Conservation (phyloP, 2,329 filamentous ascomycete species). For the Pyrenophora teres region DNA sequence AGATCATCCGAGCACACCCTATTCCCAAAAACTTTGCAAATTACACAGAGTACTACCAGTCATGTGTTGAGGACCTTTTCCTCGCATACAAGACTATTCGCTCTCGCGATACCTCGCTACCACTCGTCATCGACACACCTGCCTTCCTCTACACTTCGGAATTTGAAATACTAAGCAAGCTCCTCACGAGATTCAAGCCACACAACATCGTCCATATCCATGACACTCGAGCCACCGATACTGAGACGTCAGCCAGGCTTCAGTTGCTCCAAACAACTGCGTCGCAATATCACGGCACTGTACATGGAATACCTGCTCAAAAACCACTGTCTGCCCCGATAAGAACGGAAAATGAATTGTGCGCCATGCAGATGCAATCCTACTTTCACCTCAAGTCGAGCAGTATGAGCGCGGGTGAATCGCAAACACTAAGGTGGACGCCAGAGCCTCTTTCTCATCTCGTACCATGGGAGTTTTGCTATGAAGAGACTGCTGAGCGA, state of each 20-base stretch:
- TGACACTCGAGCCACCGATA: constrained; percentile 45
- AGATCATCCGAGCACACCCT: constrained; percentile 66
- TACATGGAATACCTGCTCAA: constrained; percentile 62
- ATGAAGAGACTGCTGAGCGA: constrained; percentile 56
- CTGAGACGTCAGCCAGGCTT: constrained; percentile 64
- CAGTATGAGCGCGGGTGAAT: constrained; percentile 12
- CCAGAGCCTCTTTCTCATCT: constrained; percentile 60
- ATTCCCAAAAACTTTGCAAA: constrained; percentile 68
- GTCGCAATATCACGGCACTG: constrained; percentile 37
- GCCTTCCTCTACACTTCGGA: constrained; percentile 76
- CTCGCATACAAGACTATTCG: constrained; percentile 59
- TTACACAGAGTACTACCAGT: constrained; percentile 69
- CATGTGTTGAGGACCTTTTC: constrained; percentile 67
- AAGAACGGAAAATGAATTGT: constrained; percentile 67
- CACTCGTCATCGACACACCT: constrained; percentile 74
- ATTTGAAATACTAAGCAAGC: constrained; percentile 64
- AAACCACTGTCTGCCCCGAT: constrained; percentile 49
- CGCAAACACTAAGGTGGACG: constrained; percentile 54
- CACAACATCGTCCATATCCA: constrained; percentile 70
- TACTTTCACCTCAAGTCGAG: constrained; percentile 66
- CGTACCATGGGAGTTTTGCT: constrained; percentile 67
- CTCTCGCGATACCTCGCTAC: constrained; percentile 50
- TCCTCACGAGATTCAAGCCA: constrained; percentile 61
- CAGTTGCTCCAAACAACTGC: constrained; percentile 56
- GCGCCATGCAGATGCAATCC: constrained; percentile 77